Evolutionary conservation across 192 early-diverging fungal genomes (phyloP), one percentile per base, ranked within the genome.

Genomic region (Backusella sp.): DNA sequence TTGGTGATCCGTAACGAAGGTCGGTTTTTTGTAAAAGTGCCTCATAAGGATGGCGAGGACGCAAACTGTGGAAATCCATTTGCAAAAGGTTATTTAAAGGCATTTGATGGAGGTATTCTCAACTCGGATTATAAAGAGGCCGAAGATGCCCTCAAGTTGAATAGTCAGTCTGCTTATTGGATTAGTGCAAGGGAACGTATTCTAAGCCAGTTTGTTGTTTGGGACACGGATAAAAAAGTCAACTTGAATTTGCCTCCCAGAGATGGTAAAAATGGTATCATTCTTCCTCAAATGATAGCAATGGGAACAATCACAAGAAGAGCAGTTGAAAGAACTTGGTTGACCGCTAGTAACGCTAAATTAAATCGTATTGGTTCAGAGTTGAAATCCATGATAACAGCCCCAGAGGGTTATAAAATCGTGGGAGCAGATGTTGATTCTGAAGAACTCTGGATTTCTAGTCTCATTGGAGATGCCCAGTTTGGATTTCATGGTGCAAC

Each of bases 301-400:
- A 99, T 99, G 96, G 98, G 98, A 28, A 98, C 98, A 0, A 88
- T 98, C n/a, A 99, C 98, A 0, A 88, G 98, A 6, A 90, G 98
- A 6, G 95, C 92, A 0, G 95, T 97, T 4, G 98, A 99, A 78
- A 84, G 88, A 30, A 96, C 95, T 8, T 99, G 98, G 98, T 88
- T 97, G 87, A 98, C 98, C 5, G 98, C 96, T 7, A 90, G 94
- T 69, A 99, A 98, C 72, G 95, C 95, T 0, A 96, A 96, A 72
- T 80, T 84, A 69, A 96, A 93, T 82, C 87, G 94, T 0, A 91
- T 99, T 37, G 98, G 98, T 12, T 96, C 95, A 0, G 98, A 99
- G 72, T 88, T 99, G 37, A 99, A 99, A 76, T 85, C 95, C 6
- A 90, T 92, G 84, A 85, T 99, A 26, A 85, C 89, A 53, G 93